Conservation (phyloP, 768 basidiomycete genomes). For the Ramaria rubella region DNA sequence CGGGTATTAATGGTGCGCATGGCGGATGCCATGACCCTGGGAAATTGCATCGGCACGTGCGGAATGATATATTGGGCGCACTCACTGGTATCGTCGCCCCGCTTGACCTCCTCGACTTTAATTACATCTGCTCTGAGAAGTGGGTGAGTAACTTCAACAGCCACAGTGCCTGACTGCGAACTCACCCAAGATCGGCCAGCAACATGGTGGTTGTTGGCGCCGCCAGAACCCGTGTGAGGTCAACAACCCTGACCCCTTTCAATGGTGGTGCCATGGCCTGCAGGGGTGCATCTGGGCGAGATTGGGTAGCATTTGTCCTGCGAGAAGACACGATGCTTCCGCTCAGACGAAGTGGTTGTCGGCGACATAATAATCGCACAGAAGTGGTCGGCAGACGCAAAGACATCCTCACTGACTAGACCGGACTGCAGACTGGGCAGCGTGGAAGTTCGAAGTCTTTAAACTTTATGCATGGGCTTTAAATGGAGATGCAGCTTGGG, state of each 20-base stretch:
- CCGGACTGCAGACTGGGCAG: not conserved
- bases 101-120: slow-evolving; percentile 76
- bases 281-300: not conserved
- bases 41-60: slow-evolving; percentile 2
- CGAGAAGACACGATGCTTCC: not conserved
- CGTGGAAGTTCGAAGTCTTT: not conserved
- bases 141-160: not conserved
- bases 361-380: not conserved
- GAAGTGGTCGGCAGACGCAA: not conserved
- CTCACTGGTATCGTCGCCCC: slow-evolving; percentile 84
- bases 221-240: slow-evolving; percentile 86
- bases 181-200: slow-evolving; percentile 66
- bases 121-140: slow-evolving; percentile 72
- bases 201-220: slow-evolving; percentile 91
- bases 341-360: not conserved
- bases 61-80: slow-evolving; percentile 5
- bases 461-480: not conserved
- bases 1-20: slow-evolving; percentile 31
- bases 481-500: not conserved
- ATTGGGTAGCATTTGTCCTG: not conserved
- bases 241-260: slow-evolving; percentile 74
- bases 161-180: not conserved
- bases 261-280: slow-evolving; percentile 71
- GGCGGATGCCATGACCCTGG: slow-evolving; percentile 32
- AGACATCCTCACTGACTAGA: not conserved